A percentile compares a stretch with the other conserved stretches of the same genome.
These are phyloP conservation scores for Aquilaria agallochum DNA, from an alignment of 441 rosid genomes.

Conservation along the genomic window DNA sequence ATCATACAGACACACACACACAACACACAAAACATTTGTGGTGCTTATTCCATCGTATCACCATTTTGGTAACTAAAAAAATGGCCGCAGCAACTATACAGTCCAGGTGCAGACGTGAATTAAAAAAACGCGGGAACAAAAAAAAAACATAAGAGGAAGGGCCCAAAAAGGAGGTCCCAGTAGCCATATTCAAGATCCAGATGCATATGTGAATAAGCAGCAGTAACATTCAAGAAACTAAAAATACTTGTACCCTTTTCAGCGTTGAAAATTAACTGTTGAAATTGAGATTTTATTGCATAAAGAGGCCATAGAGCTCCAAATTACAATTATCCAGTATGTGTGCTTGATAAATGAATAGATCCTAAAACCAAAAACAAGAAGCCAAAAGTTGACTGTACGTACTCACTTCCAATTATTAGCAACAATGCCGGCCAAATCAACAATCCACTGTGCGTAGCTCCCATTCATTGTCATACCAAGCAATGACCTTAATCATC, in stretches of 20 bases:
- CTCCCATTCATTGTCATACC: slow-evolving; percentile 96
- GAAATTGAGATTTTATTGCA: slow-evolving; percentile 9
- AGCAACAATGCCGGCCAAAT: slow-evolving; percentile 89
- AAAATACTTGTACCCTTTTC: background rate
- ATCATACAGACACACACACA: too few relatives aligned
- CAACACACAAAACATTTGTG: background rate
- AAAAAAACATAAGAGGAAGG: too few relatives aligned
- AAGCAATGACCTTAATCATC: slow-evolving; percentile 90
- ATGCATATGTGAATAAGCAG: background rate
- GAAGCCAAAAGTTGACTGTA: slow-evolving; percentile 17
- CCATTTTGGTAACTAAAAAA: background rate
- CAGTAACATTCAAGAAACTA: background rate
- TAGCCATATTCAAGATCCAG: background rate
- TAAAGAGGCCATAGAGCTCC: slow-evolving; percentile 2
- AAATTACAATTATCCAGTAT: slow-evolving; percentile 14
- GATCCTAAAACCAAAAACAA: slow-evolving; percentile 9
- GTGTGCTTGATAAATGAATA: slow-evolving; percentile 16
- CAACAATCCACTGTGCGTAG: slow-evolving; percentile 90
- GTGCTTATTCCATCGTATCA: background rate
- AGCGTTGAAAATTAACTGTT: too few relatives aligned
- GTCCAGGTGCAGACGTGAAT: background rate
- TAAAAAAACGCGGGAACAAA: background rate
- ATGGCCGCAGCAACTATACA: background rate
- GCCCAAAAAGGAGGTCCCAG: too few relatives aligned
- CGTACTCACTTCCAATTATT: slow-evolving; percentile 55